Evolutionary conservation across 1,139 yeast species (phyloP).

Genomic region (Saccharomycopsis phalli): DNA sequence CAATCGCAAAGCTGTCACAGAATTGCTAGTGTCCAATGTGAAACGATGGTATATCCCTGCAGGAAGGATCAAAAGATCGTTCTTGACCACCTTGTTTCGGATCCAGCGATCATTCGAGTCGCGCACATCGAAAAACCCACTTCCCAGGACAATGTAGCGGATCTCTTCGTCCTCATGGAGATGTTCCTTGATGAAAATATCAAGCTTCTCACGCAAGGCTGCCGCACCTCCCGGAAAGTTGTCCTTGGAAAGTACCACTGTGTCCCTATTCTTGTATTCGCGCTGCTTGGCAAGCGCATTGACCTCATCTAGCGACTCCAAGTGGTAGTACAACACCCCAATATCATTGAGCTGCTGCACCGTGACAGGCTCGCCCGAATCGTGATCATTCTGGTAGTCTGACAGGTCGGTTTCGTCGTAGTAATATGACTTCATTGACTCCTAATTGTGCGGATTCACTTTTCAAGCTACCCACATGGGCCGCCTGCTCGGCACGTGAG

Average conservation of each 20-base stretch:
- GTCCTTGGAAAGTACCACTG: constrained; percentile 49
- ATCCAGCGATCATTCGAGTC: constrained; percentile 67
- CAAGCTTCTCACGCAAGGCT: constrained; percentile 56
- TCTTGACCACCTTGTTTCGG: constrained; percentile 51
- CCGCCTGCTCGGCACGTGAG: too few relatives aligned
- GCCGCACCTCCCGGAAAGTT: constrained; percentile 55
- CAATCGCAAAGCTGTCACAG: constrained; percentile 69
- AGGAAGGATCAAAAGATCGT: constrained; percentile 71
- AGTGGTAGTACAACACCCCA: constrained; percentile 63
- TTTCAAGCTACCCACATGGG: too few relatives aligned
- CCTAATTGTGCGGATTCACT: too few relatives aligned
- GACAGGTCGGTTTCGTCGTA: constrained; percentile 58
- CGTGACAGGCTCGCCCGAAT: constrained; percentile 54
- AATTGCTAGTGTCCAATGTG: constrained; percentile 56
- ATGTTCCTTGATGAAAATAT: constrained; percentile 75
- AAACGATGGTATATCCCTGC: constrained; percentile 93
- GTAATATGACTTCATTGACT: constrained; percentile 51
- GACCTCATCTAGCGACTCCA: constrained; percentile 47
- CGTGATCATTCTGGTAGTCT: constrained; percentile 68
- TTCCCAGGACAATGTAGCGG: constrained; percentile 81
- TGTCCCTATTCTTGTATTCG: constrained; percentile 73
- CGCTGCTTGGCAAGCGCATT: constrained; percentile 61
- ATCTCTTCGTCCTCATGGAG: constrained; percentile 97
- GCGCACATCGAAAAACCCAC: constrained; percentile 87
- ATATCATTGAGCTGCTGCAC: constrained; percentile 41